phyloP scores from a whole-genome alignment of 1,284 basidiomycete genomes.

The Cystobasidium slooffiae region DNA sequence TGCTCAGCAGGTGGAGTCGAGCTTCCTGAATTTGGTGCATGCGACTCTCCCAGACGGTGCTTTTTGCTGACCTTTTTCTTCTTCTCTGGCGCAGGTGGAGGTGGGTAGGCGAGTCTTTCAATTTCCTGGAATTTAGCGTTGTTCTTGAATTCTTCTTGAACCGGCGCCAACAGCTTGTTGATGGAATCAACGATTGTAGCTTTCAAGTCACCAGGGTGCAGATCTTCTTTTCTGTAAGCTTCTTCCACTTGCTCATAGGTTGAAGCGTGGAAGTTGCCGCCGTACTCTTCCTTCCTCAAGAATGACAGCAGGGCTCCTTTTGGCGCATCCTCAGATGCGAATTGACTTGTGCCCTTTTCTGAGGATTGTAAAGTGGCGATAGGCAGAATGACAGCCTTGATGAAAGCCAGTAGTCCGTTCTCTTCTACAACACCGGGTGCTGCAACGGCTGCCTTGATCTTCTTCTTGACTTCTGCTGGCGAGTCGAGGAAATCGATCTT shows the following conservation, averaged over 20 bases:
- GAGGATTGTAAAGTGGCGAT: conserved; percentile 72
- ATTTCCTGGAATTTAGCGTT: conserved; percentile 80
- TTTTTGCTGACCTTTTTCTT: conserved; percentile 42
- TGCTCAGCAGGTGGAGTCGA: conserved; percentile 1
- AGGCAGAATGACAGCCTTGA: conserved; percentile 85
- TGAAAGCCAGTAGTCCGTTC: conserved; percentile 91
- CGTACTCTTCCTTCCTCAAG: conserved; percentile 75
- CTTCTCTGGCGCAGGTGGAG: conserved; percentile 63
- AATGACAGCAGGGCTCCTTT: conserved; percentile 83
- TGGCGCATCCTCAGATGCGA: conserved; percentile 69
- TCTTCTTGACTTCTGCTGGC: conserved; percentile 79
- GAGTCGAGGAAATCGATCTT: conserved; percentile 98
- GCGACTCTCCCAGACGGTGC: conserved; percentile 23
- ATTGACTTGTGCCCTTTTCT: conserved; percentile 55
- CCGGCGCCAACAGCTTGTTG: conserved; percentile 76
- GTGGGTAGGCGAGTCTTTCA: conserved; percentile 82
- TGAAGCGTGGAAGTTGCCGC: conserved; percentile 78
- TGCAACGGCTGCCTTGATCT: conserved; percentile 92
- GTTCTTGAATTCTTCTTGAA: conserved; percentile 74
- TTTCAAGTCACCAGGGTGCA: conserved; percentile 94
- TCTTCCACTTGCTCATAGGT: conserved; percentile 70
- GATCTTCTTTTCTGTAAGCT: conserved; percentile 74
- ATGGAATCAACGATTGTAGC: conserved; percentile 76
- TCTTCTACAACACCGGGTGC: conserved; percentile 88
- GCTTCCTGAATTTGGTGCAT: conserved; percentile 1